Evolutionary conservation across 768 basidiomycete genomes (phyloP).

Genomic region (Coprinopsis sp.): DNA sequence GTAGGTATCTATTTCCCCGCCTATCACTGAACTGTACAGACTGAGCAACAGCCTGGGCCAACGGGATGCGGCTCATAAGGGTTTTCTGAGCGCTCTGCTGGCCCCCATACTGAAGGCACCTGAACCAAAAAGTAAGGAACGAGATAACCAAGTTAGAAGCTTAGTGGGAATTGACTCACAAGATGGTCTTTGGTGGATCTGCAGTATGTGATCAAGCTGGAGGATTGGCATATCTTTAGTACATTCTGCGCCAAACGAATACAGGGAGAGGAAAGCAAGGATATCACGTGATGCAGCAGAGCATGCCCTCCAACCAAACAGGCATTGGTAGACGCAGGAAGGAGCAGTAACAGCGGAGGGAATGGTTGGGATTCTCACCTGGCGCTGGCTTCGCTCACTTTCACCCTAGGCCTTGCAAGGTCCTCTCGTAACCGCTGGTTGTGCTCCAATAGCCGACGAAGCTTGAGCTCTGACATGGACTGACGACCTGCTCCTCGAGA

Average conservation of each 20-base stretch:
- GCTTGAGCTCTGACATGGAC: conserved; percentile 97
- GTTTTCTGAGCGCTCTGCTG: conserved; percentile 86
- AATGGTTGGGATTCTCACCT: conserved; percentile 50
- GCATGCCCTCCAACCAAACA: conserved; percentile 6
- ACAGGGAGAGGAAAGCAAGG: too few species aligned
- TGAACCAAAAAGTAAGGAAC: conserved; percentile 28
- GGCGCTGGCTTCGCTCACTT: conserved; percentile 88
- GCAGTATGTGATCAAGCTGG: conserved; percentile 89
- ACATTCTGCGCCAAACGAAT: conserved; percentile 3
- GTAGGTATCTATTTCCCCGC: background rate
- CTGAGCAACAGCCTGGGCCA: conserved; percentile 51
- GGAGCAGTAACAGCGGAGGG: background rate
- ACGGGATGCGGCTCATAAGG: conserved; percentile 82
- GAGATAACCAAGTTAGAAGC: conserved; percentile 1
- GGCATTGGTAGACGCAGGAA: background rate
- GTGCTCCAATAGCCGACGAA: conserved; percentile 89
- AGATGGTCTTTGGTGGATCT: conserved; percentile 87
- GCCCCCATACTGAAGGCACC: conserved; percentile 97
- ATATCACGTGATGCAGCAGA: background rate
- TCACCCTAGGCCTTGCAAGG: conserved; percentile 79
- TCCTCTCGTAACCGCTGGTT: conserved; percentile 90
- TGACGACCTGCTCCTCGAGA: conserved; percentile 62
- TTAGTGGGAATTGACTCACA: conserved; percentile 21
- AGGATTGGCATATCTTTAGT: conserved; percentile 7
- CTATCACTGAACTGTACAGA: conserved; percentile 55